These are phyloP conservation scores for Cryptococcus sp. DNA, from an alignment of 1,284 basidiomycete species.

Conservation along the genomic window DNA sequence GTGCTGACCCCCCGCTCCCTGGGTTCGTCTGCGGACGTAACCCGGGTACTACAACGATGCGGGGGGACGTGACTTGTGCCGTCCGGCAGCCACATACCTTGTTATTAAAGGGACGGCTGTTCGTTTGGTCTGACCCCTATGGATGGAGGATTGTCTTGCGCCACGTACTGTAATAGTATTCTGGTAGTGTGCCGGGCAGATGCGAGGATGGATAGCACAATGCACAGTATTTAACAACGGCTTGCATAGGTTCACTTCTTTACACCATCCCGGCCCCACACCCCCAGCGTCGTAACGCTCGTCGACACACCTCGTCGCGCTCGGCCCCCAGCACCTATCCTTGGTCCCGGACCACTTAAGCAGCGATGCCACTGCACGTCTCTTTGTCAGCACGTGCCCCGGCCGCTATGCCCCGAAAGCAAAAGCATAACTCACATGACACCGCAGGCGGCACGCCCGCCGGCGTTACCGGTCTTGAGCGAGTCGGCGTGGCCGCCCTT, in stretches of 20 bases:
- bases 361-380: slow-evolving; percentile 11
- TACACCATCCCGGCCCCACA: background rate
- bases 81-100: slow-evolving; percentile 21
- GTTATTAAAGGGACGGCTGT: slow-evolving; percentile 23
- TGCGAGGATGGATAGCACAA: background rate
- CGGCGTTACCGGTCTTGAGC: slow-evolving; percentile 69
- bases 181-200: background rate
- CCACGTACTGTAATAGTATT: background rate
- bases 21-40: background rate
- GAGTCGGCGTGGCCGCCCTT: slow-evolving; percentile 64
- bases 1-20: slow-evolving; percentile 18
- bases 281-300: background rate
- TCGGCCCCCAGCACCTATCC: background rate
- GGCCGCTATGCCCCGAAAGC: too few relatives aligned
- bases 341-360: slow-evolving; percentile 2
- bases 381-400: background rate
- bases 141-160: background rate
- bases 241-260: slow-evolving; percentile 1
- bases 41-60: slow-evolving; percentile 6
- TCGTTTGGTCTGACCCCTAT: slow-evolving; percentile 19
- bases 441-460: slow-evolving; percentile 67
- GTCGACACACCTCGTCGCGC: background rate
- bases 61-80: slow-evolving; percentile 19
- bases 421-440: slow-evolving; percentile 60
- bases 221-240: background rate